Evolutionary conservation across 2,329 filamentous ascomycete species (phyloP).

Genomic region (Didymella exigua): DNA sequence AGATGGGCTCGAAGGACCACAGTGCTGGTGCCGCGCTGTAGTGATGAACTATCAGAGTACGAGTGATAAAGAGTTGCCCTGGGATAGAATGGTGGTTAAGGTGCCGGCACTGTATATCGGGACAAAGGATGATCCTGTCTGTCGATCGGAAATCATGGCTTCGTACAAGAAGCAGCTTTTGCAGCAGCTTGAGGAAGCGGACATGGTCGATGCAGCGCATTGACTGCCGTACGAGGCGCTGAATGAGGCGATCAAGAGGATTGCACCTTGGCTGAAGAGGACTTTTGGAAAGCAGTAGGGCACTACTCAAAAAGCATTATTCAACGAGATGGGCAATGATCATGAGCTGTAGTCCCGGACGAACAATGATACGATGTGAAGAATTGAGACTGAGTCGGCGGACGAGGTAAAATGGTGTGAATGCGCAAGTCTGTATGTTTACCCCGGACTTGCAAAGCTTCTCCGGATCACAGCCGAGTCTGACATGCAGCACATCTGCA

Average conservation of each 20-base stretch:
- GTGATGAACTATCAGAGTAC: constrained; percentile 32
- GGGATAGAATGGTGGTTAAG: constrained; percentile 31
- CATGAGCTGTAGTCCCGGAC: not conserved
- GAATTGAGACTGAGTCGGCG: too few relatives aligned
- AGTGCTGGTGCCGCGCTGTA: constrained; percentile 48
- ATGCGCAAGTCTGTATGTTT: not conserved
- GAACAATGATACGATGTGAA: not conserved
- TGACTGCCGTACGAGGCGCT: constrained; percentile 47
- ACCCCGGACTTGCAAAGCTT: not conserved
- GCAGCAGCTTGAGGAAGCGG: constrained; percentile 39
- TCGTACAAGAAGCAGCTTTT: constrained; percentile 33
- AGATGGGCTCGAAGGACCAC: constrained; percentile 44
- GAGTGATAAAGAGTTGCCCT: constrained; percentile 33
- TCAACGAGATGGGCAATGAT: too few relatives aligned
- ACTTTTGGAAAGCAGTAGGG: constrained; percentile 11
- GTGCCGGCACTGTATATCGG: constrained; percentile 49
- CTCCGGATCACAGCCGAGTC: constrained; percentile 3
- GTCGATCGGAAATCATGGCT: constrained; percentile 38
- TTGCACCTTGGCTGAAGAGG: constrained; percentile 29
- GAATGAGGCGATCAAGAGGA: constrained; percentile 30
- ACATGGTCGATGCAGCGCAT: constrained; percentile 44
- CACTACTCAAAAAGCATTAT: too few relatives aligned
- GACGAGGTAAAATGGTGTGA: too few relatives aligned
- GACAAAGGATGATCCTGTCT: constrained; percentile 43
- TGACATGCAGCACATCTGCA: not conserved